Evolutionary conservation across 108 stramenopile genomes (phyloP).

Genomic region (Nitzschia inconspicua): DNA sequence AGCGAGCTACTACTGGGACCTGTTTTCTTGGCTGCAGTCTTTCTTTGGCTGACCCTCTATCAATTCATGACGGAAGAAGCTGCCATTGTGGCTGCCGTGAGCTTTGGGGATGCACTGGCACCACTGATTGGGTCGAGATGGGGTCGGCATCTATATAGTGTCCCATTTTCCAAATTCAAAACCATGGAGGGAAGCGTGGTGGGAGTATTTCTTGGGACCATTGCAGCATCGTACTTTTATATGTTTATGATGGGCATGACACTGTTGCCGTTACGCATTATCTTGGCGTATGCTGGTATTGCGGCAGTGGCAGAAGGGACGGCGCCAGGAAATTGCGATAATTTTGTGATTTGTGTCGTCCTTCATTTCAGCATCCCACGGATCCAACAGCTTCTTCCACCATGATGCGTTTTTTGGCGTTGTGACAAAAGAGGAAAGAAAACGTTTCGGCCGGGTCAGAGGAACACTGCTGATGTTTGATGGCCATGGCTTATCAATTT

Average conservation of each 20-base stretch:
- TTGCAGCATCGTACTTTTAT: slow-evolving; percentile 51
- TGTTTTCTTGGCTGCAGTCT: slow-evolving; percentile 52
- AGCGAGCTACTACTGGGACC: slow-evolving; percentile 69
- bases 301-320: slow-evolving; percentile 74
- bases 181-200: slow-evolving; percentile 71
- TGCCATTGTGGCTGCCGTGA: slow-evolving; percentile 47
- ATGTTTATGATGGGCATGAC: slow-evolving; percentile 47
- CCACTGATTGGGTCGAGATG: slow-evolving; percentile 53
- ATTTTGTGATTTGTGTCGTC: slow-evolving; percentile 50
- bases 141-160: slow-evolving; percentile 58
- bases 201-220: slow-evolving; percentile 66
- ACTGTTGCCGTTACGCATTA: slow-evolving; percentile 34
- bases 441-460: no score
- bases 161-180: slow-evolving; percentile 58
- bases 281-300: slow-evolving; percentile 48
- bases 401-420: slow-evolving; percentile 18
- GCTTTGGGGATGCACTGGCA: slow-evolving; percentile 60
- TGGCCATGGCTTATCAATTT: no score
- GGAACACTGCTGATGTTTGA: no score
- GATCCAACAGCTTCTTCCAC: slow-evolving; percentile 32
- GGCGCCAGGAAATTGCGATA: slow-evolving; percentile 61
- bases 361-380: slow-evolving; percentile 44
- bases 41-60: slow-evolving; percentile 55
- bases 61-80: slow-evolving; percentile 50
- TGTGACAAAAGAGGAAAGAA: no score